These are phyloP conservation scores for Cynara cardunculus DNA, from an alignment of 129 eudicot genomes.

Conservation along the genomic window DNA sequence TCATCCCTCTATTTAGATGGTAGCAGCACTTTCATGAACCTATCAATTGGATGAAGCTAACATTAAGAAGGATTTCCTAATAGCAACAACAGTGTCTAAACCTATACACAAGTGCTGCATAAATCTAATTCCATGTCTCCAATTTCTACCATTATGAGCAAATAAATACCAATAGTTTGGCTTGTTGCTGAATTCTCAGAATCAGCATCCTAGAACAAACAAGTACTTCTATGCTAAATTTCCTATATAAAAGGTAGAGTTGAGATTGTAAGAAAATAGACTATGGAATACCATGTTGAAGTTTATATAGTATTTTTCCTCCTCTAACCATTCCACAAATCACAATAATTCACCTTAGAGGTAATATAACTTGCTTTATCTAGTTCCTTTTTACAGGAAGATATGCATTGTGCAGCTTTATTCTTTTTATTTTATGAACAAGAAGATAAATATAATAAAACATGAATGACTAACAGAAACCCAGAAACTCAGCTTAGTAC, in stretches of 20 bases:
- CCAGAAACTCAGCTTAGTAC: not conserved
- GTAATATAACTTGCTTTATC: not conserved
- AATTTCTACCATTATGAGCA: constrained; percentile 1
- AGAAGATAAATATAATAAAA: not conserved
- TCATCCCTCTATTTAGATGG: constrained; percentile 55
- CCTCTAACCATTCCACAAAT: not conserved
- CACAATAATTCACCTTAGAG: not conserved
- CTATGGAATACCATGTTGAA: not conserved
- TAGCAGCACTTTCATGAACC: constrained; percentile 58
- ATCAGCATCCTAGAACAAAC: not conserved
- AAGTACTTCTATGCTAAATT: not conserved
- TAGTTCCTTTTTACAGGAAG: not conserved
- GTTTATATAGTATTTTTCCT: no score
- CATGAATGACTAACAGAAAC: not conserved
- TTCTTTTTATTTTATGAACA: not conserved
- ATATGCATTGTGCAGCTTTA: not conserved
- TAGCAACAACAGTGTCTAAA: constrained; percentile 7
- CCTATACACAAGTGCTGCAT: constrained; percentile 22
- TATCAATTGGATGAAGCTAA: constrained; percentile 57
- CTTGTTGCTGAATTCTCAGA: not conserved
- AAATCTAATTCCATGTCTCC: constrained; percentile 14
- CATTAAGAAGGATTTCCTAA: constrained; percentile 36
- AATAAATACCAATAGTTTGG: not conserved
- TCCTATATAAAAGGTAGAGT: not conserved
- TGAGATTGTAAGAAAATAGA: not conserved